Evolutionary conservation across 2,329 filamentous ascomycete genomes (phyloP), one percentile per base, ranked within the genome.

Genomic region (Domatiomyces globalis): DNA sequence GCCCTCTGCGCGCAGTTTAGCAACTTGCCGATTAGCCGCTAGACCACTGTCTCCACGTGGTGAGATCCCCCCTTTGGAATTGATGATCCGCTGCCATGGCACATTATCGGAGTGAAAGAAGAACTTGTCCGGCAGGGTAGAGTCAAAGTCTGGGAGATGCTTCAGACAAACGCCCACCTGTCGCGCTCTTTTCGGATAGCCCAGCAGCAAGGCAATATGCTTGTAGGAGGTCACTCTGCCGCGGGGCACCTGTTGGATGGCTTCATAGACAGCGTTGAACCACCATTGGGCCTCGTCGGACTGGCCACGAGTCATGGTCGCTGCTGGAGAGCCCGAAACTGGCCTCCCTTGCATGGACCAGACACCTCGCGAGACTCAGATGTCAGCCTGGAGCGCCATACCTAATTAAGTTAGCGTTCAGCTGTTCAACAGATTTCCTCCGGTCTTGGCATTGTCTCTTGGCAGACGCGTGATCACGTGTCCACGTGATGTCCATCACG

Each of bases 11-110:
- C 65, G 56, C 10, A 73, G 59, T 15, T 56, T 65, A 19, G 66
- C 66, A 1, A 70, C 71, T 52, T 73, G 71, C 29, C 69, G 62
- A 18, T 64, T 64, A 4, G 69, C 70, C 2, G 45, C 57, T 7
- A 48, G 48, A 51, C 67, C 67, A 3, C 69, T 69, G 1, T 69
- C 69, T 6, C 65, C 70, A 22, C 71, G 79, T 6, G 85, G 85
- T 45, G 88, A 94, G 59, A 96, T 94, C 53, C 80, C 73, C 19
- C 90, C 89, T 67, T 85, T 90, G 12, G 86, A 72, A 66, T 90
- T 95, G 64, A 96, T 84, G 54, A 96, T 86, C 52, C 92, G 75
- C 71, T 96, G 90, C 90, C 90, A 96, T 0, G 90, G 90, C 2
- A 96, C 90, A 58, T 84, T 95, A 20, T 72, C 73, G 53, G 77